Evolutionary conservation across 768 basidiomycete species (phyloP), one percentile per base, ranked within the genome.

Genomic region (Suillus fuscotomentosus): DNA sequence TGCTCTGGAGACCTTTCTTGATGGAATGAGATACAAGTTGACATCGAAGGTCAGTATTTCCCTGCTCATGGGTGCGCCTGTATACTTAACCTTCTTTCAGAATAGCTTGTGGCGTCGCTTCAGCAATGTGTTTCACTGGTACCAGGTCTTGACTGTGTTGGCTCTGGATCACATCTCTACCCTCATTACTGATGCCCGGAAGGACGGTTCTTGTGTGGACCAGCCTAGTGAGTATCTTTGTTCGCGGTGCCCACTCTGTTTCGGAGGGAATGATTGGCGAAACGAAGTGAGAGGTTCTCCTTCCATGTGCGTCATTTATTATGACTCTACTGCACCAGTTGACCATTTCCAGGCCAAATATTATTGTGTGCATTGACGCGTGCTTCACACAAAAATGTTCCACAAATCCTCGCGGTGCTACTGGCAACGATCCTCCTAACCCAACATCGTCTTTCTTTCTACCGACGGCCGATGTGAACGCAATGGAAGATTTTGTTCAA

Each of bases 361-460:
- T 70, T 13, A 67, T 76, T 38, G 71, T 77, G 4, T 77, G 74
- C 55, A n/a, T 74, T 14, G 78, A 79, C 66, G 73, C 70, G 1
- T 75, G 73, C 64, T 78, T 80, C 54, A 75, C 70, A 27, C 78
- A 80, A 60, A 77, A 78, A 61, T 22, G 43, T 4, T 59, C 42
- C 11, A 67, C 70, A 4, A 66, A 69, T 42, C 66, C 66, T 22
- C 43, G 45, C 2, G 57, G 65, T 22, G 60, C 59, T 3, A 42
- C 64, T 14, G 39, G 53, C 1, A 68, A 22, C 3, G 54, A 63
- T 57, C 55, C 31, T 22, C 31, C 22, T 15, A 63, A 59, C 43
- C 54, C 42, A 3, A 63, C 54, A 53, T 8, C 6, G 3, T 59
- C 39, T 4, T 59, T 38, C 20, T 63, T 63, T 43, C 22, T 63